Conservation (phyloP, 257 asterid species). For the Lavandula angustifolia region DNA sequence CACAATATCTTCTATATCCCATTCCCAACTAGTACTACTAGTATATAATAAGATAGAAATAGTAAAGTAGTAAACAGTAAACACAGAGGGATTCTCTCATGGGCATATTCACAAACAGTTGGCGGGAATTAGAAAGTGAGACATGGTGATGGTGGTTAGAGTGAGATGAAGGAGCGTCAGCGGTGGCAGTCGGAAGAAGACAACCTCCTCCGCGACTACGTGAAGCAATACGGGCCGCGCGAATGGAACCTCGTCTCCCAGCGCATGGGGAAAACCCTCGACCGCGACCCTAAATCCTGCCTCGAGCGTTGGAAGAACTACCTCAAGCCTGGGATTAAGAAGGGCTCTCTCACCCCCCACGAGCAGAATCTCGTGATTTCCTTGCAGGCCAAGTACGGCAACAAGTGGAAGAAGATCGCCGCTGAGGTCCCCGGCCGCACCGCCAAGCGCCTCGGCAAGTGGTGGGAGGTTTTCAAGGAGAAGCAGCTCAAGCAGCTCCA, state of each 20-base stretch:
- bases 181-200: conserved; percentile 91
- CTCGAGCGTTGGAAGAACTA: conserved; percentile 81
- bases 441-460: conserved; percentile 81
- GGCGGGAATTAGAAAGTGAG: not conserved
- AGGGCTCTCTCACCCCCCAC: conserved; percentile 68
- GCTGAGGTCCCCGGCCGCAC: conserved; percentile 84
- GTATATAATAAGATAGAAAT: too few species aligned
- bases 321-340: conserved; percentile 74
- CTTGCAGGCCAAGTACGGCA: conserved; percentile 71
- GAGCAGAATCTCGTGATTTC: conserved; percentile 73
- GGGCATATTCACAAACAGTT: not conserved
- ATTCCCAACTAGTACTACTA: too few species aligned
- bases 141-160: conserved; percentile 26
- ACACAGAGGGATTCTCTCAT: too few species aligned
- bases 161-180: conserved; percentile 75
- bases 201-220: conserved; percentile 77
- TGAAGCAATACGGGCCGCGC: conserved; percentile 75
- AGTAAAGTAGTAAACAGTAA: not conserved
- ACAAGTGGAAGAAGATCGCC: conserved; percentile 81
- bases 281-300: conserved; percentile 81
- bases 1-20: too few species aligned
- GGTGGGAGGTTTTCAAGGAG: conserved; percentile 96
- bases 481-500: conserved; percentile 68
- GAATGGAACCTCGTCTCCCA: conserved; percentile 82
- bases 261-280: conserved; percentile 59